phyloP scores from a whole-genome alignment of 108 stramenopile genomes.

The Epithemia pelagica region DNA sequence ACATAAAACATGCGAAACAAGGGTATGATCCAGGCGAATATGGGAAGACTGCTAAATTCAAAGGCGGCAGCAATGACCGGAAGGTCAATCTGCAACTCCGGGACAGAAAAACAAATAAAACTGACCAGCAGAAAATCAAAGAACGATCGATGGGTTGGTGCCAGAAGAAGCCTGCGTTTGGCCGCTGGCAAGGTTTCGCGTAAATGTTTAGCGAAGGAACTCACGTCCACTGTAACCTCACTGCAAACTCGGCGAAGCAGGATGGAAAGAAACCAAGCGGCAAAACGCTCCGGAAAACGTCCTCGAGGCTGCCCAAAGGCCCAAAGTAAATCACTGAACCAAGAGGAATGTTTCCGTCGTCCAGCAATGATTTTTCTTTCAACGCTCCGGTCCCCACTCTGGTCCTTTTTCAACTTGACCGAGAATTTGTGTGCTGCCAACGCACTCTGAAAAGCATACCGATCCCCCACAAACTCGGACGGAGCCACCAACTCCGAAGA shows the following conservation, averaged over 20 bases:
- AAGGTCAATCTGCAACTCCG: conserved; percentile 69
- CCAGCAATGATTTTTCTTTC: conserved; percentile 25
- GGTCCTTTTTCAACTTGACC: conserved; percentile 8
- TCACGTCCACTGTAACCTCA: conserved; percentile 64
- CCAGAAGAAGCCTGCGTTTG: conserved; percentile 41
- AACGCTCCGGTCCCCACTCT: not conserved
- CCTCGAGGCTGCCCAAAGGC: conserved; percentile 74
- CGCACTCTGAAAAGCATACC: conserved; percentile 71
- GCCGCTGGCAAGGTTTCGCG: conserved; percentile 11
- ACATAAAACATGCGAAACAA: conserved; percentile 60
- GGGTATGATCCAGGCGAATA: conserved; percentile 62
- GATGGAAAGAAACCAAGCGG: conserved; percentile 50
- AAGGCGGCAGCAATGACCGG: conserved; percentile 74
- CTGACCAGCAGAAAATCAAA: conserved; percentile 82
- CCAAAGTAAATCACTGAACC: conserved; percentile 54
- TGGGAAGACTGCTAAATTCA: conserved; percentile 63
- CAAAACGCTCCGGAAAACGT: conserved; percentile 41
- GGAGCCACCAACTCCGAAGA: conserved; percentile 55
- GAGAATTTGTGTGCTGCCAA: conserved; percentile 68
- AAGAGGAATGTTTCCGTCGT: conserved; percentile 31
- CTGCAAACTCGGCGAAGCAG: conserved; percentile 43
- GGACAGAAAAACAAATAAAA: conserved; percentile 68
- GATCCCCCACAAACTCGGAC: conserved; percentile 53
- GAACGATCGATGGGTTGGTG: conserved; percentile 82
- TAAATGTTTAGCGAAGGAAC: conserved; percentile 36